These are phyloP conservation scores for Kwoniella pini DNA, from an alignment of 768 basidiomycete species.

Conservation along the genomic window DNA sequence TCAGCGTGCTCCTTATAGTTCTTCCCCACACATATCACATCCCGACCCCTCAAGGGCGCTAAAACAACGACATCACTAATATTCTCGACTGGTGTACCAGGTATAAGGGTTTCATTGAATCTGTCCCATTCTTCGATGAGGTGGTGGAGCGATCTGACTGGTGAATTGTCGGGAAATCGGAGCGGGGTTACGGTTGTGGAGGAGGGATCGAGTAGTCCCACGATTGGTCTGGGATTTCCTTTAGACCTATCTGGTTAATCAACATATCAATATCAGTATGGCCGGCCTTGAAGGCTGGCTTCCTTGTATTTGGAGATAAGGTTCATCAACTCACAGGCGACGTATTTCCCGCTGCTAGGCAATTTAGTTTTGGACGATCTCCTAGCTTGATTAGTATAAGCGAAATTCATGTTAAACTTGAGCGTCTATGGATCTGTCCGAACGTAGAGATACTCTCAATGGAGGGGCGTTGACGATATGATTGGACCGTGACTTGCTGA, in stretches of 20 bases:
- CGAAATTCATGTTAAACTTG: conserved; percentile 2
- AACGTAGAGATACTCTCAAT: neutral
- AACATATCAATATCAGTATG: neutral
- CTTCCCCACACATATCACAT: conserved; percentile 47
- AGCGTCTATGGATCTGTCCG: neutral
- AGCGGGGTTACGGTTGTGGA: conserved; percentile 18
- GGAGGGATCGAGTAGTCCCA: conserved; percentile 24
- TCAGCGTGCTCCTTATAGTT: conserved; percentile 42
- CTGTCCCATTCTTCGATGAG: conserved; percentile 42
- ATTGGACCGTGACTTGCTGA: too few relatives aligned
- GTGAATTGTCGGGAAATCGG: conserved; percentile 19
- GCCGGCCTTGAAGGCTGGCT: too few relatives aligned
- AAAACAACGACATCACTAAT: conserved; percentile 34
- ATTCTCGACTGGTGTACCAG: conserved; percentile 59
- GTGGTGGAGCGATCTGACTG: conserved; percentile 23
- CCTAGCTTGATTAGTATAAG: conserved; percentile 14
- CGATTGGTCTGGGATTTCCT: conserved; percentile 17
- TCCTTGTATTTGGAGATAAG: too few relatives aligned
- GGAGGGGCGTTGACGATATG: neutral
- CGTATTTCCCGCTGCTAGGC: conserved; percentile 16
- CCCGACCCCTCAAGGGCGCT: conserved; percentile 41
- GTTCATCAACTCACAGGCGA: conserved; percentile 3
- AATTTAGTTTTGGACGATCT: conserved; percentile 16
- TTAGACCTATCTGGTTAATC: conserved; percentile 18
- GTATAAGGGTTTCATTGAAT: conserved; percentile 25